These are phyloP conservation scores for Aristolochia californica DNA, from an alignment of 164 flowering plant species.

Conservation along the genomic window DNA sequence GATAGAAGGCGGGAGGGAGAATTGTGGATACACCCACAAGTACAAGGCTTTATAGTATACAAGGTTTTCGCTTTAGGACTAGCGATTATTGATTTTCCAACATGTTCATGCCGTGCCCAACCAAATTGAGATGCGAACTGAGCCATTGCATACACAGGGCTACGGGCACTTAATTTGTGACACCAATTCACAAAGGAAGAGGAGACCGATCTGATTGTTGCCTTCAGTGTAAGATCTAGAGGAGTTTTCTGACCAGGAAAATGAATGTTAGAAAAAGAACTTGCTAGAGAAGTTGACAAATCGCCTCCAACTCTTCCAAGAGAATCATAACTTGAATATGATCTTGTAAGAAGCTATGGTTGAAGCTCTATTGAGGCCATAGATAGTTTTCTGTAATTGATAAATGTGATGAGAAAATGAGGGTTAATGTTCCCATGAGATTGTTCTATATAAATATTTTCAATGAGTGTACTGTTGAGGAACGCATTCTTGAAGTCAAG, in stretches of 20 bases:
- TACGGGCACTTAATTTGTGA: slow-evolving; percentile 39
- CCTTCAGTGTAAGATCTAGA: slow-evolving; percentile 76
- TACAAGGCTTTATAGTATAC: slow-evolving; percentile 36
- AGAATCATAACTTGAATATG: slow-evolving; percentile 23
- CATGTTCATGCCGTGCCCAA: slow-evolving; percentile 12
- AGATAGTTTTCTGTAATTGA: too few species aligned
- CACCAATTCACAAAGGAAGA: slow-evolving; percentile 74
- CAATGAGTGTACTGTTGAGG: too few species aligned
- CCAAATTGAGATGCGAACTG: slow-evolving; percentile 18
- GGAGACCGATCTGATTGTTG: slow-evolving; percentile 50
- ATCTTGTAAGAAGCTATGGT: too few species aligned
- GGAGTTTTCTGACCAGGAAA: slow-evolving; percentile 54
- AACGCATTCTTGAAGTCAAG: too few species aligned
- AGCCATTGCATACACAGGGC: slow-evolving; percentile 26
- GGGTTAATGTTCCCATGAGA: too few species aligned
- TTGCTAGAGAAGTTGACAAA: slow-evolving; percentile 14
- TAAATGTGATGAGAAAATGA: too few species aligned
- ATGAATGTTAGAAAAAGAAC: slow-evolving; percentile 32
- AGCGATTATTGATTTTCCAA: slow-evolving; percentile 5
- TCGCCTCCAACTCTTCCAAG: slow-evolving; percentile 22
- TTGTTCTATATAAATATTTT: too few species aligned
- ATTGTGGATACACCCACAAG: slow-evolving; percentile 89
- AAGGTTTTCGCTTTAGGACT: too few species aligned
- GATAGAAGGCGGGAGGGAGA: slow-evolving; percentile 59
- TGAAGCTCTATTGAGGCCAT: too few species aligned